Evolutionary conservation across 805 yeast genomes (phyloP).

Genomic region (Candida manassasensis): DNA sequence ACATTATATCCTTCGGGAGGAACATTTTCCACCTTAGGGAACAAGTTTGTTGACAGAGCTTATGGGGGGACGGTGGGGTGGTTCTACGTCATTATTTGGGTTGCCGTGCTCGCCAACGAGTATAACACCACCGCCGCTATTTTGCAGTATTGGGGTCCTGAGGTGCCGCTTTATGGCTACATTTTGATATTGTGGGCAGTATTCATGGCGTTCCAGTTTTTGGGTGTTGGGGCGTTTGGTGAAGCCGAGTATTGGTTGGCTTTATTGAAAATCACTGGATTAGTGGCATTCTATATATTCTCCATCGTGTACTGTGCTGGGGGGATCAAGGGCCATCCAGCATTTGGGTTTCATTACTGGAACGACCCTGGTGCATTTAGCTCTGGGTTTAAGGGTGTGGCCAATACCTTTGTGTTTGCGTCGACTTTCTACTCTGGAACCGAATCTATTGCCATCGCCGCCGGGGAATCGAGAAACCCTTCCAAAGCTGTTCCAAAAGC

Average conservation of each 20-base stretch:
- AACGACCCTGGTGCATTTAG: conserved; percentile 40
- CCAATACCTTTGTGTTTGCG: conserved; percentile 53
- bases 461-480: conserved; percentile 61
- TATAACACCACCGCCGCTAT: conserved; percentile 51
- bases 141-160: conserved; percentile 46
- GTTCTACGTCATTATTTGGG: conserved; percentile 52
- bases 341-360: conserved; percentile 42
- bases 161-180: conserved; percentile 53
- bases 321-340: conserved; percentile 33
- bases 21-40: conserved; percentile 50
- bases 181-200: conserved; percentile 48
- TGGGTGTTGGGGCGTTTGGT: conserved; percentile 53
- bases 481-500: conserved; percentile 54
- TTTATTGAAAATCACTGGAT: conserved; percentile 42
- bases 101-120: conserved; percentile 51
- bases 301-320: conserved; percentile 45
- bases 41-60: conserved; percentile 48
- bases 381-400: conserved; percentile 51
- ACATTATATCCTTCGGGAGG: conserved; percentile 48
- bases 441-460: conserved; percentile 54
- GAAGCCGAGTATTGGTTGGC: conserved; percentile 55
- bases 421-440: conserved; percentile 58
- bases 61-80: conserved; percentile 55
- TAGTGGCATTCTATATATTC: conserved; percentile 47
- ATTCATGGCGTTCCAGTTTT: conserved; percentile 44